These are phyloP conservation scores for Elongisporangium prolatum DNA, from an alignment of 352 stramenopile genomes.

Conservation along the genomic window DNA sequence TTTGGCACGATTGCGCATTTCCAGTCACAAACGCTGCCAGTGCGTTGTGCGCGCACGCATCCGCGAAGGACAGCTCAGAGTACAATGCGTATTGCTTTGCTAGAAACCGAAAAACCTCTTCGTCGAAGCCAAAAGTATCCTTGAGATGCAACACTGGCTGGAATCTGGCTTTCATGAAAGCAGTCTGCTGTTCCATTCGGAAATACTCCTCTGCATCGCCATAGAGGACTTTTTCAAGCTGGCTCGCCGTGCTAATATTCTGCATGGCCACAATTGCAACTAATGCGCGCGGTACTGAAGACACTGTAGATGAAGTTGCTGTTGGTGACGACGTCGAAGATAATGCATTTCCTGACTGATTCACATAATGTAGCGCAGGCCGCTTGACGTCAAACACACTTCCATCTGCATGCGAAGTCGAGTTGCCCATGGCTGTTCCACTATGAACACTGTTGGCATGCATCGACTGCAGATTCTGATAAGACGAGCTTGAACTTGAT, in stretches of 20 bases:
- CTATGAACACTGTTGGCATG: conserved; percentile 5
- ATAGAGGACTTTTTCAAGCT: conserved; percentile 69
- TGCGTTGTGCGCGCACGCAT: conserved; percentile 83
- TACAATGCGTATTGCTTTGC: conserved; percentile 69
- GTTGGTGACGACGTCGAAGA: conserved; percentile 32
- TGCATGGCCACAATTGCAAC: conserved; percentile 74
- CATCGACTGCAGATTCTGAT: conserved; percentile 13
- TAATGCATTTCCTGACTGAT: conserved; percentile 7
- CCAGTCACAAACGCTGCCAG: conserved; percentile 70
- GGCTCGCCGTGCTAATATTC: conserved; percentile 48
- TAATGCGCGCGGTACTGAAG: conserved; percentile 37
- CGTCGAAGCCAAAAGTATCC: conserved; percentile 83
- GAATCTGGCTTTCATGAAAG: conserved; percentile 63
- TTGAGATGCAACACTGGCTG: conserved; percentile 62
- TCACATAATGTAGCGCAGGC: conserved; percentile 6
- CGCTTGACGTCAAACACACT: too few relatives aligned
- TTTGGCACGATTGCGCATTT: conserved; percentile 72
- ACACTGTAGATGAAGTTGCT: conserved; percentile 26
- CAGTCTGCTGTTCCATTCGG: conserved; percentile 42
- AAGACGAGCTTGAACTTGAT: conserved; percentile 8
- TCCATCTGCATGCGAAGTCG: neutral
- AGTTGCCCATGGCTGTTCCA: conserved; percentile 4
- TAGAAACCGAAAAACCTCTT: conserved; percentile 80
- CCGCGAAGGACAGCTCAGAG: conserved; percentile 38
- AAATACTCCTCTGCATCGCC: conserved; percentile 59